Base-by-base conservation (phyloP, 495 filamentous ascomycete genomes). In the Xylaria intraflava region DNA sequence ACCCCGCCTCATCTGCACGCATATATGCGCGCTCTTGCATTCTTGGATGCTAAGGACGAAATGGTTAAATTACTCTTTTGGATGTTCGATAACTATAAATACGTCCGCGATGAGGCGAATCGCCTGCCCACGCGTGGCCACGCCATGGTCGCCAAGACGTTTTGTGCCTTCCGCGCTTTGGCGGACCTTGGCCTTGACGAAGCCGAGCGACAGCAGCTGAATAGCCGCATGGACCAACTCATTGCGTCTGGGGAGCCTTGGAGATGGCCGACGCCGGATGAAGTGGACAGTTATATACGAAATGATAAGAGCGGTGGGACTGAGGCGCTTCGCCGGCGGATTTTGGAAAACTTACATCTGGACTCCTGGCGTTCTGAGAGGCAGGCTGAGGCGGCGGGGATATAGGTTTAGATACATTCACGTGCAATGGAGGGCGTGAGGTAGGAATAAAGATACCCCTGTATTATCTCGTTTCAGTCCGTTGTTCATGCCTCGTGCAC, bases 31-130 rank as follows among this genome's bases (percentile, higher is more conserved):
- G 61, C 67, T 16, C 55, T 76, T 20, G 70, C 57, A 1, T 64
- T 60, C 24, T 60, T 71, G 22, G 68, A 64, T 22, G 67, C 74
- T 31, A 35, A 33, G 8, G 12, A 42, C 1, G 63, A 57, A 27
- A 73, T 75, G 71, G 61, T 67, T 22, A 54, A 58, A 6, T 45
- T 73, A 6, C 51, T 73, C 46, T 49, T 65, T 35, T 76, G 73
- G 73, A 62, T 74, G 39, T 26, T 74, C 3, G 64, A 68, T 40
- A 56, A 62, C 23, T 42, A 57, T 35, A 46, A 48, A 39, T 51
- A 64, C 48, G 24, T 74, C 0, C 60, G 66, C 38, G 57, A 69
- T 30, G 68, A 70, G 24, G 66, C 65, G 12, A 62, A 66, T 51
- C 42, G 53, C n/a, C 55, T 65, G 39, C 46, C 55, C 35, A 42